Percentiles rank a stretch among this genome's conserved stretches.
These are phyloP conservation scores for Rhizopogon vulgaris DNA, from an alignment of 768 basidiomycete species.

Conservation along the genomic window DNA sequence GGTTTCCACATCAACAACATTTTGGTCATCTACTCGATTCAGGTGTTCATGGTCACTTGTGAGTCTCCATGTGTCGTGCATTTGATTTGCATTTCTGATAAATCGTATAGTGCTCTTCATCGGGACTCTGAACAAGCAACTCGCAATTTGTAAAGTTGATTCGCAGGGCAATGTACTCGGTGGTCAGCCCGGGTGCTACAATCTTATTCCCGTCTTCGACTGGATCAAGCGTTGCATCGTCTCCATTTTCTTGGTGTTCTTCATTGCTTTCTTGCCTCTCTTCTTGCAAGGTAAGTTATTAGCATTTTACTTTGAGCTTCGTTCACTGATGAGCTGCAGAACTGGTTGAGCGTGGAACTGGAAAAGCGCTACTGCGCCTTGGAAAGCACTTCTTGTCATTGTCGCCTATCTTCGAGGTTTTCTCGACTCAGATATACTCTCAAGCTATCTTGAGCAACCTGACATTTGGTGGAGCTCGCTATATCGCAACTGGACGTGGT, in stretches of 20 bases:
- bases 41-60: slow-evolving; percentile 95
- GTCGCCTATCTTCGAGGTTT: slow-evolving; percentile 97
- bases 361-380: slow-evolving; percentile 88
- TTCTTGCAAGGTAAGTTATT: slow-evolving; percentile 85
- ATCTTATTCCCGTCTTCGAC: slow-evolving; percentile 92
- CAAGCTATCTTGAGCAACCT: slow-evolving; percentile 96
- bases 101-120: slow-evolving; percentile 71
- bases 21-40: slow-evolving; percentile 95
- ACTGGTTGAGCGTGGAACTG: slow-evolving; percentile 92
- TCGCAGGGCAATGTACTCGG: slow-evolving; percentile 70
- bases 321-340: slow-evolving; percentile 40
- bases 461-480: slow-evolving; percentile 96
- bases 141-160: slow-evolving; percentile 85
- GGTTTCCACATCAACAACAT: slow-evolving; percentile 99
- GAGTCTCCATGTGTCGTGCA: slow-evolving; percentile 28
- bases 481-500: slow-evolving; percentile 98
- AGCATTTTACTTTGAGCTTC: slow-evolving; percentile 1
- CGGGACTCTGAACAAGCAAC: slow-evolving; percentile 92
- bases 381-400: slow-evolving; percentile 96
- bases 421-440: slow-evolving; percentile 97
- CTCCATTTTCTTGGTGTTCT: slow-evolving; percentile 98
- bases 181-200: slow-evolving; percentile 83
- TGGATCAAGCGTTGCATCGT: slow-evolving; percentile 97
- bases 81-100: slow-evolving; percentile 5
- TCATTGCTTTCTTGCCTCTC: slow-evolving; percentile 93